Evolutionary conservation across 495 filamentous ascomycete genomes (phyloP), one percentile per base, ranked within the genome.

Genomic region (Penicillium dipodomyicola): DNA sequence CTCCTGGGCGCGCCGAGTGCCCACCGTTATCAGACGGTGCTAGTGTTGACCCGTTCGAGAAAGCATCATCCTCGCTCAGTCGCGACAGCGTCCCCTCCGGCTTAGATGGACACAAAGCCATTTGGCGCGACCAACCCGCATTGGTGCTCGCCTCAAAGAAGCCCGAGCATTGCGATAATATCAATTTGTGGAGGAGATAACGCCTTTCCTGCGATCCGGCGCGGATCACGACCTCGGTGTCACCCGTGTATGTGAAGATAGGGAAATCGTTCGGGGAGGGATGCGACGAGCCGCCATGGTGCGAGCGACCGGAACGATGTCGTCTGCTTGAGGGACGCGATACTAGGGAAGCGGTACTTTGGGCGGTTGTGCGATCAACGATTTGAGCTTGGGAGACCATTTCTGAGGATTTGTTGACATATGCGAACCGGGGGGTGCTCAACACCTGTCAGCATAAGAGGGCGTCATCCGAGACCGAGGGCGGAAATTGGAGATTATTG

Each of bases 61-160:
- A 46, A 2, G 68, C 78, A 20, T 76, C 80, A 58, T 80, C 80
- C 64, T 83, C 82, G 49, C 79, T 82, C 54, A 87, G 84, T 56
- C 82, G 76, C 52, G 78, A 78, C 62, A 84, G 69, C 54, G 72
- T 69, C 25, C 65, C 67, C 17, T 74, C 75, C 5, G 62, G 65
- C 43, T 72, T 70, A 11, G 67, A 47, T 5, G 63, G 61, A 7
- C 61, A 55, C 8, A 65, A 32, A 14, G 55, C 51, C 35, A 59
- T 51, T 48, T 75, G 72, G n/a, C 82, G 79, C 57, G 89, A 87
- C 91, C 92, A 96, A 70, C 92, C 88, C 59, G 89, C 86, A 59
- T 85, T 90, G 25, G 88, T 93, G 65, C 89, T 90, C 32, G 90
- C 89, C 72, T 95, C 89, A 72, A 96, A 96, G 74, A 95, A 96